Conservation (phyloP, 257 asterid genomes). For the Ehretia macrophylla region DNA sequence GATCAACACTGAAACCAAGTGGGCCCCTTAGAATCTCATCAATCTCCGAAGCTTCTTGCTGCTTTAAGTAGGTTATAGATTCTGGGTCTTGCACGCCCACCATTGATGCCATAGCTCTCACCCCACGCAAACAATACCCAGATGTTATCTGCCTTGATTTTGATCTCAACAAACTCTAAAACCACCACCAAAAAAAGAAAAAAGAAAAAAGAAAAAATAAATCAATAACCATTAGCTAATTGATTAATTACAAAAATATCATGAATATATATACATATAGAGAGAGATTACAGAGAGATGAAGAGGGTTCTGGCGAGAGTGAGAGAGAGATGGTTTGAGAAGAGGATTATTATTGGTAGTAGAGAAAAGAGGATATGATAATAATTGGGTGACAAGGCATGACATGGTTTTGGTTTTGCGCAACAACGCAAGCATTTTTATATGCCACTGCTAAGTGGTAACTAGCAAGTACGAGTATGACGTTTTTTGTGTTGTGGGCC, state of each 20-base stretch:
- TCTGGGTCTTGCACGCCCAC: slow-evolving; percentile 46
- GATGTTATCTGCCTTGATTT: slow-evolving; percentile 26
- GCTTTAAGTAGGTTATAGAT: slow-evolving; percentile 56
- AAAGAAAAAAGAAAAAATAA: slow-evolving; percentile 14
- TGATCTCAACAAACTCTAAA: slow-evolving; percentile 35
- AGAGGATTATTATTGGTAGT: slow-evolving; percentile 12
- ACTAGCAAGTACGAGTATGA: no score
- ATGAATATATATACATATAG: background rate
- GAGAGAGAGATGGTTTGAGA: slow-evolving; percentile 4
- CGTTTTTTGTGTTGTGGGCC: no score
- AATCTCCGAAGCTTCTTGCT: slow-evolving; percentile 80
- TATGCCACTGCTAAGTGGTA: background rate
- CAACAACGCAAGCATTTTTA: slow-evolving; percentile 37
- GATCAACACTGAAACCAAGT: slow-evolving; percentile 93
- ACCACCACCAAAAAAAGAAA: no score
- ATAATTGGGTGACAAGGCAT: slow-evolving; percentile 40
- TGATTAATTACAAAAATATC: background rate
- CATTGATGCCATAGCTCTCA: slow-evolving; percentile 53
- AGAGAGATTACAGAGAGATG: slow-evolving; percentile 16
- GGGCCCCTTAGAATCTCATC: slow-evolving; percentile 95
- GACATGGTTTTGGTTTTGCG: slow-evolving; percentile 48
- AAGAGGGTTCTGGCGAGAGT: slow-evolving; percentile 10
- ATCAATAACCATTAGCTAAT: slow-evolving; percentile 10
- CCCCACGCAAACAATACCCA: slow-evolving; percentile 26
- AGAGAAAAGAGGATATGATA: slow-evolving; percentile 16